Evolutionary conservation across 208 protist genomes (phyloP).

Genomic region (Angomonas deanei): DNA sequence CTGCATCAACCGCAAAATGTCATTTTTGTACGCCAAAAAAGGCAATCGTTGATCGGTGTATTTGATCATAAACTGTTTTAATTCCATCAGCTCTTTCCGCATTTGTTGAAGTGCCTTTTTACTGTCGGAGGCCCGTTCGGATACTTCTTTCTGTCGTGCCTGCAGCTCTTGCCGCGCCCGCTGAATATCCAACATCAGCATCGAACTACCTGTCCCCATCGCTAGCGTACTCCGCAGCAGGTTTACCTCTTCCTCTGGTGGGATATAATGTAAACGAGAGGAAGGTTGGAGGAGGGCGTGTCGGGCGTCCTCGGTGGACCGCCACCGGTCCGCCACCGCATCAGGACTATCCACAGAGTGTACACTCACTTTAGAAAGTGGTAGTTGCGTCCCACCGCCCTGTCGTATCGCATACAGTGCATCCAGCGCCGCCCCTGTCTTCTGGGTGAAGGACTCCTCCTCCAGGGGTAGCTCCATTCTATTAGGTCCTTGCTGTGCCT

Average conservation of each 20-base stretch:
- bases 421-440: constrained; percentile 23
- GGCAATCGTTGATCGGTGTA: constrained; percentile 24
- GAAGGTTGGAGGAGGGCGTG: constrained; percentile 22
- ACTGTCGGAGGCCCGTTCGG: constrained; percentile 14
- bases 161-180: constrained; percentile 25
- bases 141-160: constrained; percentile 12
- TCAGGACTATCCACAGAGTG: constrained; percentile 10
- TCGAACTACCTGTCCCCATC: constrained; percentile 62
- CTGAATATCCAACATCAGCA: constrained; percentile 49
- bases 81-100: constrained; percentile 21
- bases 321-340: constrained; percentile 39
- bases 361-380: not conserved
- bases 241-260: constrained; percentile 52
- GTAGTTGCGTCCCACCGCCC: not conserved
- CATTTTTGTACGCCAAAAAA: constrained; percentile 30
- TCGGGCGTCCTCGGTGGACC: constrained; percentile 25
- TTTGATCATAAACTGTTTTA: constrained; percentile 30
- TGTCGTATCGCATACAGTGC: constrained; percentile 20
- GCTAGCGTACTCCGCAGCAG: constrained; percentile 67
- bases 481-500: constrained; percentile 58
- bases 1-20: constrained; percentile 20
- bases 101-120: constrained; percentile 18
- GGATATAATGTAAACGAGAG: constrained; percentile 49
- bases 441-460: constrained; percentile 32
- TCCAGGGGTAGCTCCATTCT: constrained; percentile 44